A percentile compares a stretch with the other conserved stretches of the same genome.
Evolutionary conservation across 306 rosid genomes (phyloP).

Genomic region (Sphenostylis stenocarpa): DNA sequence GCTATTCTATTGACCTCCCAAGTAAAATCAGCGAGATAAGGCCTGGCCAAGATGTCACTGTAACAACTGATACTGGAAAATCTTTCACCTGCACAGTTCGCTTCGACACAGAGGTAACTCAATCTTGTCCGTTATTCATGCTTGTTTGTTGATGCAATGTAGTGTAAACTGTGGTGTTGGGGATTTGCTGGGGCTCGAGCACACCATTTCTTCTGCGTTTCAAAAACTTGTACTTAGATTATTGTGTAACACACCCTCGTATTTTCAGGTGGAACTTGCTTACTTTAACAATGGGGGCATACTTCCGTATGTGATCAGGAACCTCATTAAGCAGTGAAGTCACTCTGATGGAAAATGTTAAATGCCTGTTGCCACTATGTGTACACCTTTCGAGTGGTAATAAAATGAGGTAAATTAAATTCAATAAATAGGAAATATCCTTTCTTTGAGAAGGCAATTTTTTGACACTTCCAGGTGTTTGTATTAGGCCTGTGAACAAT

Average conservation of each 20-base stretch:
- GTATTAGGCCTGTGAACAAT: slow-evolving; percentile 41
- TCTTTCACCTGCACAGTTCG: slow-evolving; percentile 86
- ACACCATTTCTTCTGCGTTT: neutral
- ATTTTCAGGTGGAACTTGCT: slow-evolving; percentile 85
- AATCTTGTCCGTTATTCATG: slow-evolving; percentile 5
- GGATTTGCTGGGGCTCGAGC: neutral
- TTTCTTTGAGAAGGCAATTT: slow-evolving; percentile 37
- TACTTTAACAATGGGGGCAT: slow-evolving; percentile 91
- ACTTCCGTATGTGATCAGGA: slow-evolving; percentile 85
- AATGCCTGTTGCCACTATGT: slow-evolving; percentile 14
- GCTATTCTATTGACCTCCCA: slow-evolving; percentile 85
- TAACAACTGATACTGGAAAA: slow-evolving; percentile 76
- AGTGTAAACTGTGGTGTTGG: neutral
- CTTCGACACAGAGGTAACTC: slow-evolving; percentile 92
- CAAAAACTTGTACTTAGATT: neutral
- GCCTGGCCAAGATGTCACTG: slow-evolving; percentile 96
- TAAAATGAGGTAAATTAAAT: slow-evolving; percentile 47
- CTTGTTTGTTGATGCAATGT: neutral
- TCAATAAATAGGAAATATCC: slow-evolving; percentile 40
- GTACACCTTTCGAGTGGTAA: slow-evolving; percentile 39
- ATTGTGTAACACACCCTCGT: neutral
- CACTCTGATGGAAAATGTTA: slow-evolving; percentile 21
- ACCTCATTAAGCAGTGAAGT: slow-evolving; percentile 68
- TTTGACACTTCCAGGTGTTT: slow-evolving; percentile 33
- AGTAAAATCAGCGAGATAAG: slow-evolving; percentile 70